Percentiles rank a stretch among this genome's conserved stretches.
phyloP scores from a whole-genome alignment of 345 rosid species.

The Erysimum cheiranthoides region DNA sequence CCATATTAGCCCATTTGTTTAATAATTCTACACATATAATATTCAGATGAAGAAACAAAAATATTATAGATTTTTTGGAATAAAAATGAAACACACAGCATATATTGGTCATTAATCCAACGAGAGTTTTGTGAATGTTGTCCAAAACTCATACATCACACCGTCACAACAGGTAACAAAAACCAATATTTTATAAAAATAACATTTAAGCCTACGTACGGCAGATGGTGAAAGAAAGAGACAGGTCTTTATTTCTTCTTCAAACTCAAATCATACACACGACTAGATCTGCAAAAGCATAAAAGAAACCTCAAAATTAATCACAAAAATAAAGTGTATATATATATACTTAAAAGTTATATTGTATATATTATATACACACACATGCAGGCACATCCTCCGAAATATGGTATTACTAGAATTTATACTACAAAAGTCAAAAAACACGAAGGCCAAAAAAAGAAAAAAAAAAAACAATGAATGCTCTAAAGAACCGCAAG shows the following conservation, averaged over 20 bases:
- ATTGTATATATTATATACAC: slow-evolving; percentile 12
- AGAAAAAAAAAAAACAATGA: slow-evolving; percentile 30
- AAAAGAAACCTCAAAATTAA: slow-evolving; percentile 33
- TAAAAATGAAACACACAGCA: slow-evolving; percentile 26
- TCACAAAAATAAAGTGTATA: neutral
- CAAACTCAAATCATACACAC: slow-evolving; percentile 36
- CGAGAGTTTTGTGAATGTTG: slow-evolving; percentile 29
- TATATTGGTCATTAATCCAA: slow-evolving; percentile 21
- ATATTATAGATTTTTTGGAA: slow-evolving; percentile 18
- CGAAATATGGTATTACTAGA: slow-evolving; percentile 28
- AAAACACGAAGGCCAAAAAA: slow-evolving; percentile 47
- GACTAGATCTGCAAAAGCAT: slow-evolving; percentile 49
- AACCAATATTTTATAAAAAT: slow-evolving; percentile 28
- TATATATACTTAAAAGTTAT: neutral
- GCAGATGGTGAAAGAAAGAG: slow-evolving; percentile 36
- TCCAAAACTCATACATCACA: slow-evolving; percentile 42
- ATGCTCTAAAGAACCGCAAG: slow-evolving; percentile 40
- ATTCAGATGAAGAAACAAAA: slow-evolving; percentile 29
- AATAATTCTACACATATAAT: neutral
- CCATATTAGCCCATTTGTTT: neutral
- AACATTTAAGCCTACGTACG: slow-evolving; percentile 39
- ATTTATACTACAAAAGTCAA: slow-evolving; percentile 45
- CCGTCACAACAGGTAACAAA: slow-evolving; percentile 33
- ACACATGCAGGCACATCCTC: slow-evolving; percentile 45
- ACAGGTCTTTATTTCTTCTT: slow-evolving; percentile 31